Percentiles rank a stretch among this genome's conserved stretches.
These are phyloP conservation scores for Gloeostereum incarnatum DNA, from an alignment of 768 basidiomycete species.

Conservation along the genomic window DNA sequence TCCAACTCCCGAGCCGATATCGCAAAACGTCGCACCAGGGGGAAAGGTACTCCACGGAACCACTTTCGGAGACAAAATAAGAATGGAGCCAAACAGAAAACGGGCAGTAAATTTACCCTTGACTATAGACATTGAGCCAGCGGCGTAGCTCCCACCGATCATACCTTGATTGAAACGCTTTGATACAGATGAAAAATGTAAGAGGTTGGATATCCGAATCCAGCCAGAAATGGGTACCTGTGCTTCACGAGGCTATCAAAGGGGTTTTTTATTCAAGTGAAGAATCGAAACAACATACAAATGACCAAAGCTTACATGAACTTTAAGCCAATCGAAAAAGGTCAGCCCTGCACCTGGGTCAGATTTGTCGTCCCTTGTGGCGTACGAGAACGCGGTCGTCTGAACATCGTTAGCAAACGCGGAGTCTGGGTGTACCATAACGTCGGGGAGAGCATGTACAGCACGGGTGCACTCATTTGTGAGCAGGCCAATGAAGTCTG, in stretches of 20 bases:
- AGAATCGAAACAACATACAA: too few species aligned
- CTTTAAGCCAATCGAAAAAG: too few species aligned
- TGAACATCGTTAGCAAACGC: conserved; percentile 8
- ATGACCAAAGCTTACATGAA: too few species aligned
- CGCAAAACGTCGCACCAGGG: conserved; percentile 18
- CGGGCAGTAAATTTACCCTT: background rate
- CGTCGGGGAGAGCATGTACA: conserved; percentile 1
- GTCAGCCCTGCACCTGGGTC: too few species aligned
- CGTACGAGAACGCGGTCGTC: conserved; percentile 12
- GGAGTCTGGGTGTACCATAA: conserved; percentile 9
- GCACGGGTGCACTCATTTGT: background rate
- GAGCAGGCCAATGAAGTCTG: conserved; percentile 10
- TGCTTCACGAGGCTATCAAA: background rate
- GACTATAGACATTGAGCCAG: background rate
- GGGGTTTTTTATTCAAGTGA: too few species aligned
- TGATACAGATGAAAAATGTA: too few species aligned
- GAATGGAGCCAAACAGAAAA: background rate
- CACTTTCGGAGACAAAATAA: background rate
- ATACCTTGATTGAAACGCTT: conserved; percentile 5
- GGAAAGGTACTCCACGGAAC: background rate
- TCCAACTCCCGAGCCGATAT: conserved; percentile 23
- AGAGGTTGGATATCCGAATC: too few species aligned
- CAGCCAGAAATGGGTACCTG: too few species aligned
- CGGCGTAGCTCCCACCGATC: conserved; percentile 1
- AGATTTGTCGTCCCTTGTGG: too few species aligned